Base-by-base conservation (phyloP, 176 grass and related monocot genomes). In the Cenchrus fungigraminus region DNA sequence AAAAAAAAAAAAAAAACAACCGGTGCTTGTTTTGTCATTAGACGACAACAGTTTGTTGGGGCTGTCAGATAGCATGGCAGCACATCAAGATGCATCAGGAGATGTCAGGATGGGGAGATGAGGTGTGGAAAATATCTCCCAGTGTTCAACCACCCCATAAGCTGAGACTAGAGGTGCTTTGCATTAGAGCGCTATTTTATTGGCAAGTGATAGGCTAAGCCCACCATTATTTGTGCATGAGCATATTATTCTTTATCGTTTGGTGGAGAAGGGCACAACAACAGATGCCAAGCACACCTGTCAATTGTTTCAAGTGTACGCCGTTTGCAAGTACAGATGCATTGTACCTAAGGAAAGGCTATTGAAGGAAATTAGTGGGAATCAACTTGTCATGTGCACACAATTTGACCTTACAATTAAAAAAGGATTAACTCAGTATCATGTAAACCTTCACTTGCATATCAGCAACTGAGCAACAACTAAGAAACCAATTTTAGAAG, bases 361-460 rank as follows among this genome's bases (percentile, higher is more conserved):
- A 54, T 54, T 22, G 8, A 70, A 75, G 52, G 19, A 68, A 89
- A 65, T 71, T 71, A 54, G 43, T 77, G n/a, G 71, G 83, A 89
- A 89, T 77, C 83, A 37, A 71, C 58, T n/a, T 12, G n/a, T 89
- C 88, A 77, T 86, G 83, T 86, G 78, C 83, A 9, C 56, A 56
- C 15, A 34, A 46, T 90, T 77, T 63, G 73, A 86, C 77, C 78
- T 56, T 56, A 16, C n/a, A 55, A 60, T 62, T 63, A n/a, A 55
- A 46, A 82, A 82, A 65, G 46, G 72, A 70, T 89, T 49, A 82
- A 82, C 12, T 44, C 4, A 31, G 29, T 73, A 19, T 55, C 58
- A 51, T 73, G 16, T 59, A 54, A 65, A 45, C 77, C 31, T 79
- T 57, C 15, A 9, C 6, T n/a, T 73, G 65, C 40, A 83, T 47